phyloP scores from a whole-genome alignment of 2,329 filamentous ascomycete species.

The Graphilbum fragrans region DNA sequence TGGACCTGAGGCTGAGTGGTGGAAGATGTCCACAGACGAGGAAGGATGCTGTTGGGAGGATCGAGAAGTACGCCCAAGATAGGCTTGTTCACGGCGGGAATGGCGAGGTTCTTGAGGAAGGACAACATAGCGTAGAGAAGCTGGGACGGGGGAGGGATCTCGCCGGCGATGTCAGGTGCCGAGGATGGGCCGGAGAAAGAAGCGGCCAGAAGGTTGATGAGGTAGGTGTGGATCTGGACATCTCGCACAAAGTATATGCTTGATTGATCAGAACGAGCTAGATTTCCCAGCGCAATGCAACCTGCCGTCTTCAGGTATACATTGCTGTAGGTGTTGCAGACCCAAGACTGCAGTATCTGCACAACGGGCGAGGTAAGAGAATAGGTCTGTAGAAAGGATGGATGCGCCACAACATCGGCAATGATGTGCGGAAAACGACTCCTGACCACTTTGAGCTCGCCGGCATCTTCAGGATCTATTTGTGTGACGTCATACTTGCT shows the following conservation, averaged over 20 bases:
- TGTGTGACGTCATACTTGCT: constrained; percentile 24
- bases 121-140: constrained; percentile 45
- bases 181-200: constrained; percentile 16
- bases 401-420: constrained; percentile 33
- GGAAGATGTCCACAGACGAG: constrained; percentile 38
- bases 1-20: constrained; percentile 42
- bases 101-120: constrained; percentile 53
- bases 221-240: constrained; percentile 28
- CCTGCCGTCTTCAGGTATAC: constrained; percentile 36
- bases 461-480: constrained; percentile 32
- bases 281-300: constrained; percentile 49
- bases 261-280: constrained; percentile 44
- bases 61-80: constrained; percentile 35
- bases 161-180: constrained; percentile 17
- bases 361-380: constrained; percentile 25
- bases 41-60: constrained; percentile 24
- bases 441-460: constrained; percentile 24
- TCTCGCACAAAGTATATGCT: constrained; percentile 37
- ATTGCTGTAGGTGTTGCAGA: constrained; percentile 21
- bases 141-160: constrained; percentile 20
- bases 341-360: constrained; percentile 27
- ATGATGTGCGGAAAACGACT: constrained; percentile 36
- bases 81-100: constrained; percentile 42
- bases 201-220: constrained; percentile 32
- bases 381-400: constrained; percentile 24